Evolutionary conservation across 306 rosid species (phyloP).

Genomic region (Cicer cuneatum): DNA sequence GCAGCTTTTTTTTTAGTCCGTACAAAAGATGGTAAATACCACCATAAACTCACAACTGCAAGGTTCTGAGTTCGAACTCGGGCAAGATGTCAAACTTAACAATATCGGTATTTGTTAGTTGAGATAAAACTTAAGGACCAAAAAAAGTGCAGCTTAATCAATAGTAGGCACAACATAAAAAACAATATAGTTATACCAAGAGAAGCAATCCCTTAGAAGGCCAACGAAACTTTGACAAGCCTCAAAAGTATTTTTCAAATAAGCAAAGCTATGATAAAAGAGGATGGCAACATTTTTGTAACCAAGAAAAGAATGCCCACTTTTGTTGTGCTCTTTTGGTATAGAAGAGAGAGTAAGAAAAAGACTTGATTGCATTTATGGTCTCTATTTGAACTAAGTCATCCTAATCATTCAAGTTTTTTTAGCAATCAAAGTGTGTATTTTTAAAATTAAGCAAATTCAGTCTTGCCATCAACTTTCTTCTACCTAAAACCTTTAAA

Average conservation of each 20-base stretch:
- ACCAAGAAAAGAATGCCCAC: not conserved
- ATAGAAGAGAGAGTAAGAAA: not conserved
- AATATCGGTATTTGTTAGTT: too few species aligned
- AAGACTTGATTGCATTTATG: not conserved
- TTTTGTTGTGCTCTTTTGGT: not conserved
- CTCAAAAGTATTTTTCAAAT: conserved; percentile 5
- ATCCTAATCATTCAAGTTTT: not conserved
- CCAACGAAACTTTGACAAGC: conserved; percentile 7
- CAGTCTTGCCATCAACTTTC: not conserved
- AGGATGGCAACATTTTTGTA: not conserved
- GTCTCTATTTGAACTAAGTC: not conserved
- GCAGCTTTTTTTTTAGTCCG: not conserved
- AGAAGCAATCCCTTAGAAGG: not conserved
- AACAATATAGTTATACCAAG: not conserved
- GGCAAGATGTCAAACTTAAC: too few species aligned
- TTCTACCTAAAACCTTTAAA: not conserved
- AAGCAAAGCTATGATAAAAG: not conserved
- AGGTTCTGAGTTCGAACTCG: too few species aligned
- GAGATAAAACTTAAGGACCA: too few species aligned
- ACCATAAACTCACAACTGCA: too few species aligned
- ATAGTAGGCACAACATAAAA: not conserved
- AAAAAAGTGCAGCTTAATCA: not conserved
- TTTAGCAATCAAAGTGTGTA: not conserved
- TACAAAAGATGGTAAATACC: too few species aligned
- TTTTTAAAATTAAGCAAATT: conserved; percentile 7